Base-by-base conservation (phyloP, 768 basidiomycete genomes). In the Suillus weaverae region DNA sequence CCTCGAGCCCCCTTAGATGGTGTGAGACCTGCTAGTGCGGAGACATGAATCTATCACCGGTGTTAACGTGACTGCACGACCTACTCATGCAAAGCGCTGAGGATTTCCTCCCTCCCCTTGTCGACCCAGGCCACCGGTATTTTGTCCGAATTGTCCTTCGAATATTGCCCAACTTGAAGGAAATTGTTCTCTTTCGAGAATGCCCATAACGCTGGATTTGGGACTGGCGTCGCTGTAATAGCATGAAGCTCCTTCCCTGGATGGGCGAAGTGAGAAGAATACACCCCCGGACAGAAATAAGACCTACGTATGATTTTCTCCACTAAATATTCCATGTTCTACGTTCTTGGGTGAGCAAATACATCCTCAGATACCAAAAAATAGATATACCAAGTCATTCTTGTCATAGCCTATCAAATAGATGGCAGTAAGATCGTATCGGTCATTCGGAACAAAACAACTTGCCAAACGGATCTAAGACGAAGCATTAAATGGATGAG, bases 261-360 rank as follows among this genome's bases (percentile, higher is more conserved):
- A 62, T 7, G 64, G 60, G 26, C 54, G 39, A 8, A 55, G 41
- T 50, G 62, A 41, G 56, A 36, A 39, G 14, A 38, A 43, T 30
- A 4, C 39, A 14, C n/a, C 35, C 9, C 9, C n/a, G n/a, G 44
- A 46, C 44, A 44, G 10, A 4, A 46, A n/a, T 11, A 11, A 46
- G 44, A 46, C n/a, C 20, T 2, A 84, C 87, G 83, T 66, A 89
- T 89, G 71, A 91, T 86, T 69, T 84, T 84, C 54, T 84, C 79
- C 35, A 89, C 89, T 73, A 89, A 90, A 72, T 89, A 85, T 69
- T 89, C 87, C 67, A 89, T 79, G 71, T 89, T 86, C 84, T 85
- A 68, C 22, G 53, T 13, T 62, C 39, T 32, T 46, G 13, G 14
- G 56, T 51, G 20, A 38, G 39, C 8, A 6, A 20, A 41, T 26